These are phyloP conservation scores for Ceratocystis variospora DNA, from an alignment of 2,329 filamentous ascomycete species.

Conservation along the genomic window DNA sequence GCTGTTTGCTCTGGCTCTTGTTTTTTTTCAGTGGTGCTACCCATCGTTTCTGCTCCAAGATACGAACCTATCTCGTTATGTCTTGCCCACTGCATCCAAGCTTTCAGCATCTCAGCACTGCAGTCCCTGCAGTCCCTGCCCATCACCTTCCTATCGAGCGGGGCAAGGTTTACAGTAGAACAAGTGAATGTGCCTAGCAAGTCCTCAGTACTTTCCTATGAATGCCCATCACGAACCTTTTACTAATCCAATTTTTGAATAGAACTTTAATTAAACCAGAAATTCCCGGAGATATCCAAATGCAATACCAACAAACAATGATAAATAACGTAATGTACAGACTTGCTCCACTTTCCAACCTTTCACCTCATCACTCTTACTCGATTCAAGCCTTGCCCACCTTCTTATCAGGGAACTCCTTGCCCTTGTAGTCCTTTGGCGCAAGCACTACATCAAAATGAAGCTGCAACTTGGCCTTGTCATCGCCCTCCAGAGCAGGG, in stretches of 20 bases:
- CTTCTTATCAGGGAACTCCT: slow-evolving; percentile 14
- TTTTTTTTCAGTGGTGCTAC: neutral
- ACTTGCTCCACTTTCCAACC: neutral
- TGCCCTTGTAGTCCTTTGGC: slow-evolving; percentile 33
- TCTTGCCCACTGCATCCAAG: too few species aligned
- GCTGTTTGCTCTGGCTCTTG: neutral
- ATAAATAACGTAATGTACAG: slow-evolving; percentile 13
- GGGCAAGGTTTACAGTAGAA: neutral
- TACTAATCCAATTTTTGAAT: neutral
- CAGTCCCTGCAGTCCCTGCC: too few species aligned
- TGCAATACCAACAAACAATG: neutral
- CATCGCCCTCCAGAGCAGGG: slow-evolving; percentile 31
- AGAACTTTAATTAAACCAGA: neutral
- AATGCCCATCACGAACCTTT: neutral
- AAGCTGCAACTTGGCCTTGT: slow-evolving; percentile 27
- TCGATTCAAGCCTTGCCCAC: neutral
- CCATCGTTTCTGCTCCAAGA: too few species aligned
- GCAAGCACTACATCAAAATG: slow-evolving; percentile 33
- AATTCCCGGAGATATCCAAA: neutral
- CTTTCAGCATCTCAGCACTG: too few species aligned
- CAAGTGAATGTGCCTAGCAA: neutral
- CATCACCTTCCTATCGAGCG: too few species aligned
- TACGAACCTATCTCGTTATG: too few species aligned
- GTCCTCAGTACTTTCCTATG: neutral
- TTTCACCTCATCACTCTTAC: neutral